Evolutionary conservation across 108 stramenopile species (phyloP).

Genomic region (Conticribra weissflogii): DNA sequence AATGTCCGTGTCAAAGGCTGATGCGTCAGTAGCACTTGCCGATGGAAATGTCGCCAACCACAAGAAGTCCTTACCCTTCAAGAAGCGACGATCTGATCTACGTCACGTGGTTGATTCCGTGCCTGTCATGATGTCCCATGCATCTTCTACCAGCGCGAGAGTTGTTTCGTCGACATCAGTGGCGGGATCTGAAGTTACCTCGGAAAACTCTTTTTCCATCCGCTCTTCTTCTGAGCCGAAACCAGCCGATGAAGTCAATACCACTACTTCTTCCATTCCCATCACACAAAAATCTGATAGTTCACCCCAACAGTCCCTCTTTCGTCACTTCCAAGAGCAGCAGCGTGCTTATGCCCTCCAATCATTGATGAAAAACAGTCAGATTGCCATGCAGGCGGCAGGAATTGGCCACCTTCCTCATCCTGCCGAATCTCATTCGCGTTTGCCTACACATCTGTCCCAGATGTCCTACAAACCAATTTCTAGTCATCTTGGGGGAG

Average conservation of each 20-base stretch:
- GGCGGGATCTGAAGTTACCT: constrained; percentile 3
- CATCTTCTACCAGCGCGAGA: constrained; percentile 1
- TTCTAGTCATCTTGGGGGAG: background rate
- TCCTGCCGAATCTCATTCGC: background rate
- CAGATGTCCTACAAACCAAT: background rate
- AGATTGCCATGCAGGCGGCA: constrained; percentile 28
- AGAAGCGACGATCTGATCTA: constrained; percentile 31
- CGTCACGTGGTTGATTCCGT: constrained; percentile 16
- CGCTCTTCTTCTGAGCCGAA: constrained; percentile 2
- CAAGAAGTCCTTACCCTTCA: constrained; percentile 36
- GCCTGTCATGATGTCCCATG: constrained; percentile 23
- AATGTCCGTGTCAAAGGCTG: constrained; percentile 31
- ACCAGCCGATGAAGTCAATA: constrained; percentile 7
- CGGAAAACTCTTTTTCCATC: constrained; percentile 23
- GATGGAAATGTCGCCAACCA: background rate
- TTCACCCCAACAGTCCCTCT: constrained; percentile 49
- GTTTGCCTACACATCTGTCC: no score
- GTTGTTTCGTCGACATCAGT: background rate
- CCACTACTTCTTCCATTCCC: constrained; percentile 10
- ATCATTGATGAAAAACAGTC: constrained; percentile 44
- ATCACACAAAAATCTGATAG: constrained; percentile 48
- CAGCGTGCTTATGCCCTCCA: constrained; percentile 31
- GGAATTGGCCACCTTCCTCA: constrained; percentile 7
- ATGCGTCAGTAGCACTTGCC: background rate
- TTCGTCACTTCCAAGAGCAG: constrained; percentile 45